Evolutionary conservation across 208 protist species (phyloP), one percentile per base, ranked within the genome.

Genomic region (Plasmodiophora brassicae): DNA sequence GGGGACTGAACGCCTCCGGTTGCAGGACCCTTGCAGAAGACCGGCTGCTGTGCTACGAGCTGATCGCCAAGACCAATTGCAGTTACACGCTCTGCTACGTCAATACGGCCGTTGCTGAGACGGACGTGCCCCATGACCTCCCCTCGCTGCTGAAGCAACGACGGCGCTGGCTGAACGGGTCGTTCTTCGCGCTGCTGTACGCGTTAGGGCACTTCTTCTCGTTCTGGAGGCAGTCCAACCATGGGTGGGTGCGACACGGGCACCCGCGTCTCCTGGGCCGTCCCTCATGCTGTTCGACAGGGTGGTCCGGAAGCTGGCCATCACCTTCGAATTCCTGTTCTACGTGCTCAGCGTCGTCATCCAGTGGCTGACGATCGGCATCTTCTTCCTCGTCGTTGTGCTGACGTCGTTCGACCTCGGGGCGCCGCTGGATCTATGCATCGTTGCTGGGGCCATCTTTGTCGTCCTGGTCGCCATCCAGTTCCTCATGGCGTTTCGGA

Each of bases 21-120:
- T 57, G 50, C n/a, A 78, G 84, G 0, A n/a, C n/a, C n/a, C 46
- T 87, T 1, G 84, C 84, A 22, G 84, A 87, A 57, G 84, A 87
- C 46, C 1, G 84, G 1, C 46, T 87, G 45, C 84, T 87, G 38
- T 87, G 84, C 84, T 87, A 65, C 46, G 44, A 45, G 38, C 46
- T 87, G n/a, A 87, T 87, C n/a, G 44, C 46, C 41, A 87, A 65
- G 46, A 53, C 38, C 22, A 87, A 87, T 0, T 57, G 84, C 84
- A 87, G 46, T 57, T 87, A 87, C 44, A 28, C 41, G n/a, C 44
- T 87, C 0, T 60, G 84, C 45, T 87, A 87, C 44, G 38, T 28
- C 44, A 45, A 57, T 57, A 36, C 45, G n/a, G 84, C 84, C 0
- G 32, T 22, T 45, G 84, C 84, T 57, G 84, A 65, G 36, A 87